Base-by-base conservation (phyloP, 345 rosid species). In the Sisymbrium altissimum region DNA sequence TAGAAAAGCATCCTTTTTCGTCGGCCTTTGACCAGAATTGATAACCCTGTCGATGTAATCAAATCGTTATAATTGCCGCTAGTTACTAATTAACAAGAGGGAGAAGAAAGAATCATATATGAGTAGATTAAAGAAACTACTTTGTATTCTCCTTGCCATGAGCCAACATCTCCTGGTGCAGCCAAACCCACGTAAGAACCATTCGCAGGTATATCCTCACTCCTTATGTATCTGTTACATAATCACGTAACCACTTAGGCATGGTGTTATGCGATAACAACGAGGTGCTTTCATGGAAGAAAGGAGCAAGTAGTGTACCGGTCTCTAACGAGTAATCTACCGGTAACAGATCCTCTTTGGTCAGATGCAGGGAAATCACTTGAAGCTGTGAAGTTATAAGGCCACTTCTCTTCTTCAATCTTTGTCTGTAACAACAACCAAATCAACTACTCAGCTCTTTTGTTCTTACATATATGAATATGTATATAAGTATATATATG, bases 111-210 rank as follows among this genome's bases (percentile, higher is more conserved):
- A 7, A 50, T 7, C 43, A 18, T 3, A 60, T 10, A 15, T 48
- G 19, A n/a, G 25, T 48, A 74, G 46, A 29, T 59, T 57, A 35
- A 74, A n/a, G 58, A 71, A 46, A 43, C 54, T 74, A 88, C 97
- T 90, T 89, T 94, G 85, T 79, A 76, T 84, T 91, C 99, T 66
- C 59, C 85, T 81, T 94, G 99, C 99, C 97, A 94, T 9, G 97
- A 89, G 63, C 97, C 99, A 52, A 62, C 79, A 19, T 89, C 92
- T 80, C 99, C 99, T 15, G 93, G 93, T 2, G 78, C 76, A 9
- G 96, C 97, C 66, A 95, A 81, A 5, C 99, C 99, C 13, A 95
- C 89, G 53, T 87, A 86, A 44, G 97, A 90, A 3, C 83, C 91
- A 33, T 65, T 68, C 43, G 86, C 92, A 7, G 86, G 57, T 40